phyloP scores from a whole-genome alignment of 2,329 filamentous ascomycete species.

The Geosmithia putterillii region DNA sequence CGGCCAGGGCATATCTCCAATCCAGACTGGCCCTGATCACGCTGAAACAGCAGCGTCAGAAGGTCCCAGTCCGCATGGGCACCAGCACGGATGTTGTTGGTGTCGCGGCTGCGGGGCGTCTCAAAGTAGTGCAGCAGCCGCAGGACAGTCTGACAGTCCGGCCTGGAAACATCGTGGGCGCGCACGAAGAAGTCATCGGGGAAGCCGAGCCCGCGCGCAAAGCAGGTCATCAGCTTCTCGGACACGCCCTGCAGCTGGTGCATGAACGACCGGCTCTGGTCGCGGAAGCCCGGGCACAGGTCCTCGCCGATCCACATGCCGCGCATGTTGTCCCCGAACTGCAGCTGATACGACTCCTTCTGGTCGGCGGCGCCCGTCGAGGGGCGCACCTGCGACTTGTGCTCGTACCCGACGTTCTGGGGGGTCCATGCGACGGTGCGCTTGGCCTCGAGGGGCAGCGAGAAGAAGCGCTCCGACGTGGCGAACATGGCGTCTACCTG shows the following conservation, averaged over 20 bases:
- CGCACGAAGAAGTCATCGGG: conserved; percentile 42
- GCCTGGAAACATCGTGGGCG: conserved; percentile 34
- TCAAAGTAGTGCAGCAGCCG: conserved; percentile 45
- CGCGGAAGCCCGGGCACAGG: conserved; percentile 34
- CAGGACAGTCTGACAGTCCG: conserved; percentile 41
- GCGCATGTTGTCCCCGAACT: conserved; percentile 43
- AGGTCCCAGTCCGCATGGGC: conserved; percentile 54
- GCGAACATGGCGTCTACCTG: conserved; percentile 40
- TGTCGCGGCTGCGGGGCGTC: conserved; percentile 14
- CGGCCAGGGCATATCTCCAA: conserved; percentile 54
- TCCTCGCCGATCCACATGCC: conserved; percentile 37
- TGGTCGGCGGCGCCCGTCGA: conserved; percentile 45
- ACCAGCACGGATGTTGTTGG: conserved; percentile 41
- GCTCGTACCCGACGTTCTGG: conserved; percentile 50
- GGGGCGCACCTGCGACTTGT: conserved; percentile 42
- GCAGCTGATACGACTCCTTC: conserved; percentile 52
- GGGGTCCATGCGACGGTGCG: conserved; percentile 38
- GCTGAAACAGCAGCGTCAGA: conserved; percentile 50
- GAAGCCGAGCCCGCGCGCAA: conserved; percentile 45
- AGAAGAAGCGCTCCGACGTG: conserved; percentile 39
- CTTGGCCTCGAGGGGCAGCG: conserved; percentile 37
- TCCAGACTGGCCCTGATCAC: conserved; percentile 41
- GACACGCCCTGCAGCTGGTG: conserved; percentile 35
- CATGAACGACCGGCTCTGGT: conserved; percentile 38
- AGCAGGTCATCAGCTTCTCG: conserved; percentile 44